Evolutionary conservation across 2,329 filamentous ascomycete species (phyloP).

Genomic region (Paecilomyces formosus): DNA sequence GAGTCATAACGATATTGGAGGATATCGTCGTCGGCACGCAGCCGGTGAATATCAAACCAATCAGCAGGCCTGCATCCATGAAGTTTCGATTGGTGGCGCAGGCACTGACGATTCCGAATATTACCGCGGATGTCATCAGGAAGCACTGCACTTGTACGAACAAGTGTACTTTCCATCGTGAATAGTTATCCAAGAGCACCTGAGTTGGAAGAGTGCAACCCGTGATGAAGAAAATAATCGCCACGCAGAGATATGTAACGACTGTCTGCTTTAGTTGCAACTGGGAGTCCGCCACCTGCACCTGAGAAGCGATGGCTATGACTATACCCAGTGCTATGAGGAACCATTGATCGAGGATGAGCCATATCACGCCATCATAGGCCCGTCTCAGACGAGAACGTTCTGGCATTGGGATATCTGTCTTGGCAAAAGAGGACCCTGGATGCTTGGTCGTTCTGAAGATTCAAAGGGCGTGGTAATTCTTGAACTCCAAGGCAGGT

Average conservation of each 20-base stretch:
- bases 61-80: conserved; percentile 53
- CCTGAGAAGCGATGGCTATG: conserved; percentile 43
- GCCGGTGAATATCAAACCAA: conserved; percentile 54
- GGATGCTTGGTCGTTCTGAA: background rate
- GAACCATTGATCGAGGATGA: conserved; percentile 47
- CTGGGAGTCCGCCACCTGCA: conserved; percentile 47
- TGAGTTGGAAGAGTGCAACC: conserved; percentile 55
- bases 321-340: conserved; percentile 48
- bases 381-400: background rate
- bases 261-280: conserved; percentile 34
- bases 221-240: conserved; percentile 59
- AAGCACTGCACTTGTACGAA: conserved; percentile 58
- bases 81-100: conserved; percentile 37
- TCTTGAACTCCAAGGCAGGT: background rate
- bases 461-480: background rate
- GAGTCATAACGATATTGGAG: conserved; percentile 61
- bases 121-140: conserved; percentile 52
- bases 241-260: conserved; percentile 56
- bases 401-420: background rate
- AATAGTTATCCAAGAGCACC: conserved; percentile 50
- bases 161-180: conserved; percentile 56
- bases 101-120: conserved; percentile 45
- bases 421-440: background rate
- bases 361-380: background rate
- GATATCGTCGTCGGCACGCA: conserved; percentile 60